phyloP scores from a whole-genome alignment of 2,329 filamentous ascomycete genomes.

The Arthrobotrys musiformis region DNA sequence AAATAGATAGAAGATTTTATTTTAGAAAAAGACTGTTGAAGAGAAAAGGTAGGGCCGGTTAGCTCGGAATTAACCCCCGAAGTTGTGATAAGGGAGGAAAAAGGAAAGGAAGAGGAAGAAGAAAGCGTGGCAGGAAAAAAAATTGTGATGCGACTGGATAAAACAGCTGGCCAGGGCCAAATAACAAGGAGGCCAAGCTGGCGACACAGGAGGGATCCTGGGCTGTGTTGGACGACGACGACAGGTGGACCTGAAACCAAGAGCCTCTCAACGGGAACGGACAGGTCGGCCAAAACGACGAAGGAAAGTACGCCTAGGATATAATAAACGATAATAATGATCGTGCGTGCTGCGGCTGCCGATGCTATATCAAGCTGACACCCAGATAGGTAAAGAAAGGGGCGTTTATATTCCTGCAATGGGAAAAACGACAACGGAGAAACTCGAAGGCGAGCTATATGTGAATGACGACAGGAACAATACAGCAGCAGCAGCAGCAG shows the following conservation, averaged over 20 bases:
- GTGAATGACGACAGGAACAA: constrained; percentile 10
- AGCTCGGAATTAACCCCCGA: constrained; percentile 46
- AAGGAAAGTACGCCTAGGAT: not conserved
- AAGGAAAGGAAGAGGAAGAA: not conserved
- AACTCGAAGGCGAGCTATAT: not conserved
- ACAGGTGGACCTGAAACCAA: not conserved
- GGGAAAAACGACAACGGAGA: constrained; percentile 9
- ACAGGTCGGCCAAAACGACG: constrained; percentile 5
- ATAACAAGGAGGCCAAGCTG: constrained; percentile 12
- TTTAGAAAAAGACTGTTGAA: constrained; percentile 15
- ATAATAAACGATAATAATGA: not conserved
- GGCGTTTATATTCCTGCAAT: not conserved
- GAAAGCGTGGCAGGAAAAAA: constrained; percentile 21
- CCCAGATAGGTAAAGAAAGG: not conserved
- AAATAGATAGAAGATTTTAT: constrained; percentile 4
- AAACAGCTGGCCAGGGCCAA: constrained; percentile 17
- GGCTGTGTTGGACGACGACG: constrained; percentile 24
- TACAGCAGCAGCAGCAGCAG: no score
- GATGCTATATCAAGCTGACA: not conserved
- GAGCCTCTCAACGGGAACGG: not conserved
- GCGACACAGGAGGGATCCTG: constrained; percentile 24
- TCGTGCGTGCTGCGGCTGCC: no score
- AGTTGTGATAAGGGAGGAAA: not conserved
- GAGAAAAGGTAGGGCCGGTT: constrained; percentile 15
- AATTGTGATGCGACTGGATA: constrained; percentile 17